Base-by-base conservation (phyloP, 495 filamentous ascomycete species). In the Xylona heveae region DNA sequence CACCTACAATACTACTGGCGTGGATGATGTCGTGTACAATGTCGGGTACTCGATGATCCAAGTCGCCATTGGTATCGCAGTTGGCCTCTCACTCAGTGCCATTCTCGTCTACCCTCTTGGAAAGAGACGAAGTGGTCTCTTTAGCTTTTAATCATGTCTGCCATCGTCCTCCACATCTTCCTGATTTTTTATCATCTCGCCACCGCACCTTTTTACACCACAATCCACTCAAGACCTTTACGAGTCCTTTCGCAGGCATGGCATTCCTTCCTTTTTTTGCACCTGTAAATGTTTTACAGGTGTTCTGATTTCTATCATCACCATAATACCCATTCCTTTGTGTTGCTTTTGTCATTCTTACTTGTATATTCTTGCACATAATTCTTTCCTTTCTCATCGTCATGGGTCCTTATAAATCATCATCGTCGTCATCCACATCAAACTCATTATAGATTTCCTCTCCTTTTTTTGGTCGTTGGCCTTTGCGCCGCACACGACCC, bases 11-110 rank as follows among this genome's bases (percentile, higher is more conserved):
- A 66, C 18, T 20, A 24, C 33, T 1, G 18, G 9, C 6, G 43
- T 74, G 23, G 74, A 71, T 42, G 65, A 55, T 30, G 69, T 82
- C 30, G 78, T 81, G 5, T 79, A 85, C 33, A 85, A 79, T 38
- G 76, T 95, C 21, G 68, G 77, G 14, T 83, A 78, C 40, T 74
- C 67, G 23, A 88, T 95, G 58, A 70, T 95, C 28, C 79, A 94
- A 45, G 69, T 94, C 9, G 84, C 85, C 4, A 84, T 92, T 46
- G 85, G 79, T 16, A 90, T 91, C 38, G 85, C 82, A 2, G 81
- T 93, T 2, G 85, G 85, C 5, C 51, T 95, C 20, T 93, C 91
- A 45, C 53, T 91, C 30, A 80, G 79, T 32, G 79, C 80, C 3
- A 45, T 93, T 38, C 57, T 92, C 16, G 72, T 94, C 3, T 95